Percentiles rank a stretch among this genome's conserved stretches.
These are phyloP conservation scores for Cryptococcus maquisensis DNA, from an alignment of 1,284 basidiomycete genomes.

Conservation along the genomic window DNA sequence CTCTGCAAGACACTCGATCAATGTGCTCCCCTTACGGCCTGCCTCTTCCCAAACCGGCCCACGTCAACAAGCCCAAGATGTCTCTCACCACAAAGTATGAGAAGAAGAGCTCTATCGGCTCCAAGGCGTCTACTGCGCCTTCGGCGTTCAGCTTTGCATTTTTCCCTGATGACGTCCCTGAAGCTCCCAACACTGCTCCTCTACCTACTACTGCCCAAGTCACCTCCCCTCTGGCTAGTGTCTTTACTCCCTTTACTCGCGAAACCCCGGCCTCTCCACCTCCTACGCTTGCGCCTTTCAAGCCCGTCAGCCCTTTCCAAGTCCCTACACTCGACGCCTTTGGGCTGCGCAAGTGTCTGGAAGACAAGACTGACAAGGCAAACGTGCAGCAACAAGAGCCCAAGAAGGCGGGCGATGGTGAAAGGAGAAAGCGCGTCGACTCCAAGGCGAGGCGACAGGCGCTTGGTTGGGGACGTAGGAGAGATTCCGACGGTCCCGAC, in stretches of 20 bases:
- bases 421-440: slow-evolving; percentile 22
- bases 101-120: slow-evolving; percentile 27
- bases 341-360: slow-evolving; percentile 7
- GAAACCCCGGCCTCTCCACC: slow-evolving; percentile 11
- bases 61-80: slow-evolving; percentile 17
- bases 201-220: not conserved
- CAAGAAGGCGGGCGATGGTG: not conserved
- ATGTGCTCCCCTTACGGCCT: slow-evolving; percentile 30
- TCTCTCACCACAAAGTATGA: slow-evolving; percentile 37
- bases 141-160: slow-evolving; percentile 8
- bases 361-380: not conserved
- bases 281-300: slow-evolving; percentile 1
- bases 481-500: slow-evolving; percentile 30
- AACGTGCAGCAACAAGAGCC: not conserved
- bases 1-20: slow-evolving; percentile 21
- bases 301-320: slow-evolving; percentile 9
- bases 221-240: slow-evolving; percentile 12
- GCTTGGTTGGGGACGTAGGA: slow-evolving; percentile 37
- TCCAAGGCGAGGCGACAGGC: slow-evolving; percentile 28
- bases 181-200: slow-evolving; percentile 2
- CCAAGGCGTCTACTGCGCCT: slow-evolving; percentile 10
- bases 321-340: slow-evolving; percentile 2
- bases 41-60: slow-evolving; percentile 19
- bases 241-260: slow-evolving; percentile 32
- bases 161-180: slow-evolving; percentile 11